Evolutionary conservation across 2,329 filamentous ascomycete species (phyloP), one percentile per base, ranked within the genome.

Genomic region (Aspergillus sp.): DNA sequence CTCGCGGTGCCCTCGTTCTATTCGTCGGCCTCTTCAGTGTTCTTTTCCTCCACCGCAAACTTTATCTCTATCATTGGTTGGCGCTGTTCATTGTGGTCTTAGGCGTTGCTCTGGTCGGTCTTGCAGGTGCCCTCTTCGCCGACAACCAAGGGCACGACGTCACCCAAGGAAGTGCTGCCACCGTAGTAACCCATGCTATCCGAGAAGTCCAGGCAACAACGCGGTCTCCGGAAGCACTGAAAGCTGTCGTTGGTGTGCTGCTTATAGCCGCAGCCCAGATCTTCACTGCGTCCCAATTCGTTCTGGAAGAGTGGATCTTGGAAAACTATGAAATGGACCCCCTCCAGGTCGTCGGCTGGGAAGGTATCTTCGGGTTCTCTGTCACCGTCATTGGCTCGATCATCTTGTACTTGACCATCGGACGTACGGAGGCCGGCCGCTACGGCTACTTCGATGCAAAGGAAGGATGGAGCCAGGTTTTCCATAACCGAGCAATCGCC

Each of bases 21-120:
- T 99, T 99, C 69, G 95, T 99, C 19, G 95, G 95, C 0, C 80
- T 98, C 0, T 97, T 99, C 79, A 97, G 92, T 71, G 93, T 99
- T 28, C 71, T 96, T 12, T 98, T 99, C 76, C 82, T 99, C 59
- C 89, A 87, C 70, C 87, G 92, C 51, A 89, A 87, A 67, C 83
- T 99, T 36, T 86, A 88, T 63, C 74, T 90, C n/a, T 97, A 94
- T 81, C 95, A 99, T 76, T 99, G 95, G 95, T 80, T 91, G 60
- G 91, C 92, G 5, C 85, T 99, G 5, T 84, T 93, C 55, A 87
- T 96, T 30, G 95, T 98, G 12, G 91, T 99, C 13, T 70, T 89
- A 1, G 95, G 95, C 67, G 95, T 99, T 23, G 93, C 88, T 0
- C 74, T 98, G 47, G 95, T 99, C 23, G 95, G 95, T 15, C 83